These are phyloP conservation scores for Fusarium sp. DNA, from an alignment of 2,329 filamentous ascomycete genomes.

Conservation along the genomic window DNA sequence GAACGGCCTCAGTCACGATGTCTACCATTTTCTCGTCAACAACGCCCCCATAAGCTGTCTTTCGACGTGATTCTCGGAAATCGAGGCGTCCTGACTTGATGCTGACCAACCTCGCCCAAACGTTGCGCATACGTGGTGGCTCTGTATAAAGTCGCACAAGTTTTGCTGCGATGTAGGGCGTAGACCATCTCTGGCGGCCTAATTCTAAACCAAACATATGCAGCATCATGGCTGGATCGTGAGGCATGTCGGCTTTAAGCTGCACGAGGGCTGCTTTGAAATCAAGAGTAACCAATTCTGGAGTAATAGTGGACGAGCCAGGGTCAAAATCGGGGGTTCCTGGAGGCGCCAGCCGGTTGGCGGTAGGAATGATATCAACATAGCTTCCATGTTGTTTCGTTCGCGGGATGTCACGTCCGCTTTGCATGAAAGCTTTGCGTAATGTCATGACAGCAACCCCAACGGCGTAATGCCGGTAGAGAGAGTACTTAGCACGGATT, in stretches of 20 bases:
- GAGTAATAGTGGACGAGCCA: slow-evolving; percentile 46
- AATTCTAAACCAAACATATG: slow-evolving; percentile 85
- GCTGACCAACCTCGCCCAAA: slow-evolving; percentile 88
- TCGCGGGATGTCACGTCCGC: slow-evolving; percentile 54
- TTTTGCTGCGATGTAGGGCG: slow-evolving; percentile 80
- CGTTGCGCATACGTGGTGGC: slow-evolving; percentile 80
- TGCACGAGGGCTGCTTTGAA: slow-evolving; percentile 84
- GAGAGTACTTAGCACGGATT: slow-evolving; percentile 85
- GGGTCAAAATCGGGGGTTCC: slow-evolving; percentile 47
- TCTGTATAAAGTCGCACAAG: slow-evolving; percentile 88
- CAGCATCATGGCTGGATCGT: slow-evolving; percentile 90
- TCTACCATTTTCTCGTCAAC: slow-evolving; percentile 86
- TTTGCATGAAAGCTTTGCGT: slow-evolving; percentile 71
- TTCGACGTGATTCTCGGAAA: slow-evolving; percentile 78
- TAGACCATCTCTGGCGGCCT: slow-evolving; percentile 86
- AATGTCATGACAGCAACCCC: slow-evolving; percentile 83
- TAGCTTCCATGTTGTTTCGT: slow-evolving; percentile 45
- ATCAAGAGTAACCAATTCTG: slow-evolving; percentile 83
- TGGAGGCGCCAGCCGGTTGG: slow-evolving; percentile 52
- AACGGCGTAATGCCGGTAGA: slow-evolving; percentile 91
- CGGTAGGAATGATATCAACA: slow-evolving; percentile 29
- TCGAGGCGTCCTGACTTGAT: slow-evolving; percentile 85
- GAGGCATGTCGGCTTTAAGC: slow-evolving; percentile 86
- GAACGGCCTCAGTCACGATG: slow-evolving; percentile 83
- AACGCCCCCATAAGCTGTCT: slow-evolving; percentile 65